Evolutionary conservation across 192 early-diverging fungal genomes (phyloP).

Genomic region (Funneliformis geosporum): DNA sequence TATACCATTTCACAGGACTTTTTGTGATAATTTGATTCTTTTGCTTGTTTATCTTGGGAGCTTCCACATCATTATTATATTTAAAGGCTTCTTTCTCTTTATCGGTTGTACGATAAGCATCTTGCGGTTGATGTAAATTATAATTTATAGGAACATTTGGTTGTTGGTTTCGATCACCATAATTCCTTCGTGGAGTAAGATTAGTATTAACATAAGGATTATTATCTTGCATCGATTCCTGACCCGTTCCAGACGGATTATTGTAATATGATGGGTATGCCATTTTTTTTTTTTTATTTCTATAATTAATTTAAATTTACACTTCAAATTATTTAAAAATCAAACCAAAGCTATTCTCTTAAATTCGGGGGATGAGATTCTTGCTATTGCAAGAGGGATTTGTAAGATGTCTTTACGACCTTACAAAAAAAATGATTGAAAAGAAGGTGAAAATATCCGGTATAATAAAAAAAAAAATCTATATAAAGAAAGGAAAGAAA

Average conservation of each 20-base stretch:
- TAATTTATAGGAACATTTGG: not conserved
- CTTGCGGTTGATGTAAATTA: not conserved
- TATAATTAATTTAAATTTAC: not conserved
- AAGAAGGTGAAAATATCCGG: not conserved
- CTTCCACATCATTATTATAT: not conserved
- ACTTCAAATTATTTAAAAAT: too few species aligned
- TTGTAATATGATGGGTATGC: not conserved
- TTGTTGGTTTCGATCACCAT: not conserved
- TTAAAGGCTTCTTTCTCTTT: not conserved
- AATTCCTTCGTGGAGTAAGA: not conserved
- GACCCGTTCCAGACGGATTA: not conserved
- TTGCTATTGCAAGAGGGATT: not conserved
- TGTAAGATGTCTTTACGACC: not conserved
- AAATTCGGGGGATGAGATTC: not conserved
- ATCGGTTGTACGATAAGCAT: not conserved
- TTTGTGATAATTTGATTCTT: constrained; percentile 8
- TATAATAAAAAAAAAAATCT: not conserved
- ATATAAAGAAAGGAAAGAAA: too few species aligned
- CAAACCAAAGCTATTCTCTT: not conserved
- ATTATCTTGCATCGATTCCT: not conserved
- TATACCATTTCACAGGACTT: constrained; percentile 17
- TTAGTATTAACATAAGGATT: not conserved
- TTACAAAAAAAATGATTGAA: too few species aligned
- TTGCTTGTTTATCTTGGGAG: not conserved
- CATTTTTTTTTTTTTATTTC: too few species aligned